phyloP scores from a whole-genome alignment of 306 rosid species.

The Cucurbita argyrosperma region DNA sequence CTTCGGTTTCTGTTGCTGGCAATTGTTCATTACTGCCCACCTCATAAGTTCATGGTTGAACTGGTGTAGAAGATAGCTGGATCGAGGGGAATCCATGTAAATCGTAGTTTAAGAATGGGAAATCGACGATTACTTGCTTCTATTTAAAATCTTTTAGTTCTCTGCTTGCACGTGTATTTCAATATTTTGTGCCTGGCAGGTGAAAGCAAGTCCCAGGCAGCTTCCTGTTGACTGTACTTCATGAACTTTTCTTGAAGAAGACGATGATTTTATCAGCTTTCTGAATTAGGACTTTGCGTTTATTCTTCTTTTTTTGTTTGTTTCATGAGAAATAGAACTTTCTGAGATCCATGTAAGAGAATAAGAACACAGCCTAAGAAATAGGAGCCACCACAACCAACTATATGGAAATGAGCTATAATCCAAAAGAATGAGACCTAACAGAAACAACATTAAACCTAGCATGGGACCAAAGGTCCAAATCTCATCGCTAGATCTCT shows the following conservation, averaged over 20 bases:
- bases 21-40: neutral
- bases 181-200: neutral
- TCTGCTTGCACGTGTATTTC: neutral
- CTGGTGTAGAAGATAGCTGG: neutral
- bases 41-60: neutral
- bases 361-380: neutral
- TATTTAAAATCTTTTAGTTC: neutral
- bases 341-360: neutral
- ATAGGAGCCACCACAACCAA: neutral
- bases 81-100: neutral
- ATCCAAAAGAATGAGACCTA: neutral
- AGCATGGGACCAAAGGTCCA: too few species aligned
- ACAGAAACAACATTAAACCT: too few species aligned
- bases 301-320: too few species aligned
- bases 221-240: neutral
- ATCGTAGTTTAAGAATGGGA: neutral
- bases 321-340: neutral
- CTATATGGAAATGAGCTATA: neutral
- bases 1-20: neutral
- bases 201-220: neutral
- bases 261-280: neutral
- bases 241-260: neutral
- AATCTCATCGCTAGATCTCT: neutral
- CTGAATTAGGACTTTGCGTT: neutral
- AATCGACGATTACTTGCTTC: neutral